phyloP scores from a whole-genome alignment of 2,329 filamentous ascomycete species.

The Colletotrichum trifolii region DNA sequence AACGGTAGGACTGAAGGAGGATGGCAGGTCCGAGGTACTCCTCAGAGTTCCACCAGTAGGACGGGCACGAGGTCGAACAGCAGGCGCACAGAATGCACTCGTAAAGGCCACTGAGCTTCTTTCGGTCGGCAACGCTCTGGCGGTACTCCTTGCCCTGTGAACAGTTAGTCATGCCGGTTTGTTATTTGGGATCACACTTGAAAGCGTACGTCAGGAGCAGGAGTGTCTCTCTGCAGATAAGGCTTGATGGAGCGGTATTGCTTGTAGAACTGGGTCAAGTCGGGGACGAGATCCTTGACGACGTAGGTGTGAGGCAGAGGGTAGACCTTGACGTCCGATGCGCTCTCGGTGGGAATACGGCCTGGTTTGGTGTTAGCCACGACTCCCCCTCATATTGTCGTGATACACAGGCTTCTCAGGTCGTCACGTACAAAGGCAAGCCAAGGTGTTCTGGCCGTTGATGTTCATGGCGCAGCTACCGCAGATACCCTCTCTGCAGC shows the following conservation, averaged over 20 bases:
- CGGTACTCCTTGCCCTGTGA: slow-evolving; percentile 87
- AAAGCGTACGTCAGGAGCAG: slow-evolving; percentile 79
- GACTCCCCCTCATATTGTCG: background rate
- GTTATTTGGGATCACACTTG: background rate
- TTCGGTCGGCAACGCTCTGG: slow-evolving; percentile 90
- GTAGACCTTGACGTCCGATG: slow-evolving; percentile 91
- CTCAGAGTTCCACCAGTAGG: slow-evolving; percentile 99
- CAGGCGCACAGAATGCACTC: slow-evolving; percentile 99
- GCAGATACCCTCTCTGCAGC: slow-evolving; percentile 98
- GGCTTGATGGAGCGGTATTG: slow-evolving; percentile 99
- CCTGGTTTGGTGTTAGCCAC: slow-evolving; percentile 64
- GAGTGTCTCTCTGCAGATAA: slow-evolving; percentile 91
- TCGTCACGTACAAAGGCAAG: slow-evolving; percentile 86
- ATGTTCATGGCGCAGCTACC: slow-evolving; percentile 99
- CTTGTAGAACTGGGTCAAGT: slow-evolving; percentile 99
- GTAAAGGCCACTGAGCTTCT: slow-evolving; percentile 97
- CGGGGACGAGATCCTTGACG: slow-evolving; percentile 98
- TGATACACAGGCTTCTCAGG: background rate
- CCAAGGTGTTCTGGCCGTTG: slow-evolving; percentile 96
- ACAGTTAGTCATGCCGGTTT: slow-evolving; percentile 7
- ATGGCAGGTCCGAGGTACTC: slow-evolving; percentile 98
- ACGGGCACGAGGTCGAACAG: slow-evolving; percentile 99
- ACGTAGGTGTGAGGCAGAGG: slow-evolving; percentile 98
- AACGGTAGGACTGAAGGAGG: slow-evolving; percentile 96
- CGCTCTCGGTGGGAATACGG: slow-evolving; percentile 88